A percentile compares a stretch with the other conserved stretches of the same genome.
These are phyloP conservation scores for Theobroma grandiflorum DNA, from an alignment of 441 rosid species.

Conservation along the genomic window DNA sequence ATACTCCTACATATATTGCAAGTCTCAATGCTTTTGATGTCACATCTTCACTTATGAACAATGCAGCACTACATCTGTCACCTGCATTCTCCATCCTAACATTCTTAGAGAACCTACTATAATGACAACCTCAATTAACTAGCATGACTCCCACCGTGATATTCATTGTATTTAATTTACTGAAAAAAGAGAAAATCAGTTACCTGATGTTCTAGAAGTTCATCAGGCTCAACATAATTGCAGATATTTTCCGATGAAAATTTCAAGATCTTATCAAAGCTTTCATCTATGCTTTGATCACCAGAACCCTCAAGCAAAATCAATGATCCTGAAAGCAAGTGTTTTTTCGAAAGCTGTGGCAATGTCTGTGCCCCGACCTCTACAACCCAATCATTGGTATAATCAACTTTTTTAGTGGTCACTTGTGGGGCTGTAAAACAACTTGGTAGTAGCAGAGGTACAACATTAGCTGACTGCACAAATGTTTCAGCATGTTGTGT, in stretches of 20 bases:
- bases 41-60: too few species aligned
- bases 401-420: slow-evolving; percentile 6
- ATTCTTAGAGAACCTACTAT: background rate
- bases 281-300: slow-evolving; percentile 13
- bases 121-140: background rate
- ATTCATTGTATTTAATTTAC: background rate
- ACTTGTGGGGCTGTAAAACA: slow-evolving; percentile 12
- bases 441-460: background rate
- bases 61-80: background rate
- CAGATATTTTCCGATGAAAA: slow-evolving; percentile 1
- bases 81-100: slow-evolving; percentile 36
- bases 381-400: slow-evolving; percentile 13
- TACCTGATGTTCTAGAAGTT: slow-evolving; percentile 24
- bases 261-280: slow-evolving; percentile 13
- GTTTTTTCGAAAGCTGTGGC: slow-evolving; percentile 4
- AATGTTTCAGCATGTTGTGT: slow-evolving; percentile 10
- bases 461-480: slow-evolving; percentile 11
- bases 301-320: slow-evolving; percentile 14
- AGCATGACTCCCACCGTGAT: background rate
- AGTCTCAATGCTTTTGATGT: background rate
- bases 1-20: background rate
- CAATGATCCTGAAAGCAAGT: slow-evolving; percentile 18
- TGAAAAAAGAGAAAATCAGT: background rate
- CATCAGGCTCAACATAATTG: slow-evolving; percentile 22
- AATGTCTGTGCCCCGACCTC: slow-evolving; percentile 4